These are phyloP conservation scores for Jackrogersella multiformis DNA, from an alignment of 495 filamentous ascomycete genomes.

Conservation along the genomic window DNA sequence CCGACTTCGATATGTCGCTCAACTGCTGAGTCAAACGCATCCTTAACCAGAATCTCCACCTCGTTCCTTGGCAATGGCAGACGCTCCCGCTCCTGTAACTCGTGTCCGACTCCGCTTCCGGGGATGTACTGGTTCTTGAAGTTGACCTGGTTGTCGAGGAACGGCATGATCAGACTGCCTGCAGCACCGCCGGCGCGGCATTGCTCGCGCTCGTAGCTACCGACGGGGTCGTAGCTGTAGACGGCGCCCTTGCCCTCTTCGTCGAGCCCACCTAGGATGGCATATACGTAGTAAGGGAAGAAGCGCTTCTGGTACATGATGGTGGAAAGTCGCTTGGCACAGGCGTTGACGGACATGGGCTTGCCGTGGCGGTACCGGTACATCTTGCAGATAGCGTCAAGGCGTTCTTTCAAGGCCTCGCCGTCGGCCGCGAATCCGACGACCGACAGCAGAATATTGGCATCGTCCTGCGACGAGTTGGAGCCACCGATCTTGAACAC, in stretches of 20 bases:
- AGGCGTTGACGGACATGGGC: constrained; percentile 89
- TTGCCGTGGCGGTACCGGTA: constrained; percentile 96
- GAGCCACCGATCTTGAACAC: constrained; percentile 96
- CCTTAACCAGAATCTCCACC: constrained; percentile 88
- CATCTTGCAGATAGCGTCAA: constrained; percentile 94
- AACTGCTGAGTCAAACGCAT: constrained; percentile 97
- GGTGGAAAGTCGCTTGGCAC: constrained; percentile 89
- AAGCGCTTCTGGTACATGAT: constrained; percentile 97
- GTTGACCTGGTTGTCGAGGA: constrained; percentile 99
- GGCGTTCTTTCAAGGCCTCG: constrained; percentile 84
- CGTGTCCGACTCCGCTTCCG: constrained; percentile 84
- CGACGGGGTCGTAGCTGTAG: constrained; percentile 97
- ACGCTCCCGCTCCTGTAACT: constrained; percentile 73
- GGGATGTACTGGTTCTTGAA: constrained; percentile 98
- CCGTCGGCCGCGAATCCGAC: constrained; percentile 97
- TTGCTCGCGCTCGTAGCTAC: constrained; percentile 94
- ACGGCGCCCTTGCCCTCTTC: constrained; percentile 94
- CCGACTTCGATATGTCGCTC: constrained; percentile 99
- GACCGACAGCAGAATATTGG: constrained; percentile 87
- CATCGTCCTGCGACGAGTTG: constrained; percentile 81
- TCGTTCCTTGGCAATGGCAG: constrained; percentile 70
- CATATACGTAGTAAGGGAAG: constrained; percentile 96
- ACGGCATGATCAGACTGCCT: constrained; percentile 96
- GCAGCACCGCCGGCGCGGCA: constrained; percentile 96
- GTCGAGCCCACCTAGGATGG: constrained; percentile 92